Conservation (phyloP, 768 basidiomycete species). For the Lactarius evosmus region DNA sequence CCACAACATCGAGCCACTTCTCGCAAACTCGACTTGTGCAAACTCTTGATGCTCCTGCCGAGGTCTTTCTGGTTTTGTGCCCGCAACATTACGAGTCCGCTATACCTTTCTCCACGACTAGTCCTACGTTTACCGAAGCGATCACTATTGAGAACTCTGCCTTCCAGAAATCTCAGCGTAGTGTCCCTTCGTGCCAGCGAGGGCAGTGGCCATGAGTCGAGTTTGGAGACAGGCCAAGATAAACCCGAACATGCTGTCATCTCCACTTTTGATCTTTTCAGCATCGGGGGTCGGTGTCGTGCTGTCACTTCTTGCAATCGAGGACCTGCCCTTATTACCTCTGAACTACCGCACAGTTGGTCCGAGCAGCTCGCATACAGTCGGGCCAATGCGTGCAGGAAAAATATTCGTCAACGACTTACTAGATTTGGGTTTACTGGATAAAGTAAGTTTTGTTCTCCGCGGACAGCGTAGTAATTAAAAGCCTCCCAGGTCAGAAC, state of each 20-base stretch:
- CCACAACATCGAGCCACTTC: neutral
- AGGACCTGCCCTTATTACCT: neutral
- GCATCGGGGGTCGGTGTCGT: conserved; percentile 67
- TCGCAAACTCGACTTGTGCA: neutral
- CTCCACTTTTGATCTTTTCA: conserved; percentile 90
- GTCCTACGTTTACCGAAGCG: neutral
- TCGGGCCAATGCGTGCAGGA: conserved; percentile 88
- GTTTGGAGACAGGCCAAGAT: conserved; percentile 4
- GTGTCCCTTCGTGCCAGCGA: neutral
- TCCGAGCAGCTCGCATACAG: conserved; percentile 62
- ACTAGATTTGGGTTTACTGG: conserved; percentile 60
- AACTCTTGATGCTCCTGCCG: neutral
- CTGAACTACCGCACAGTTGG: conserved; percentile 39
- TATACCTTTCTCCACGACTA: neutral
- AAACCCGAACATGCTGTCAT: conserved; percentile 79
- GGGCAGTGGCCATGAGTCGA: neutral
- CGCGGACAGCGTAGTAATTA: neutral
- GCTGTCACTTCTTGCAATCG: neutral
- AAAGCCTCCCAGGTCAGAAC: conserved; percentile 53
- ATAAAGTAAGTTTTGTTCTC: conserved; percentile 48
- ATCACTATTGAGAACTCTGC: neutral
- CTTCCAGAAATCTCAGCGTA: conserved; percentile 5
- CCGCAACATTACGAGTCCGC: neutral
- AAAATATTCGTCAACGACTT: conserved; percentile 84
- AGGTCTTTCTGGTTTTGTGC: neutral